Conservation (phyloP, 768 basidiomycete species). For the Leccinum arenicola region DNA sequence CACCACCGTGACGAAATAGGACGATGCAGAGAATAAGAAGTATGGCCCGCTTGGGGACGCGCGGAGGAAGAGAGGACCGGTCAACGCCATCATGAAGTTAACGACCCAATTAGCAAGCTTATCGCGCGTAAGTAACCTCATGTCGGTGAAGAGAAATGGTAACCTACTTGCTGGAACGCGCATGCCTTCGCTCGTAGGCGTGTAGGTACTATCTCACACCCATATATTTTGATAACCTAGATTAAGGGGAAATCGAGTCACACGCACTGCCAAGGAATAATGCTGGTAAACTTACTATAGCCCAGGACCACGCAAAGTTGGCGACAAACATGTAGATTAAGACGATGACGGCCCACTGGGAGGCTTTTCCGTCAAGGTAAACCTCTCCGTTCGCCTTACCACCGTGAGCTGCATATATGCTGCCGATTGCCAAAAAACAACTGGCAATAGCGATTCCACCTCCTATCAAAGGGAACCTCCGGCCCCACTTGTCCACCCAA, state of each 20-base stretch:
- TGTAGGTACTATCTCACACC: slow-evolving; percentile 47
- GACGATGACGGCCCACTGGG: slow-evolving; percentile 40
- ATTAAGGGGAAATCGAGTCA: not conserved
- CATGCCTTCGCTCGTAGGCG: slow-evolving; percentile 44
- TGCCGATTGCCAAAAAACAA: slow-evolving; percentile 42
- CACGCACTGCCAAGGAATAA: not conserved
- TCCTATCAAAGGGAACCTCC: slow-evolving; percentile 36
- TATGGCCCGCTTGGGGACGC: slow-evolving; percentile 45
- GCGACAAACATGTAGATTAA: slow-evolving; percentile 48
- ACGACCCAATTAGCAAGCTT: slow-evolving; percentile 30
- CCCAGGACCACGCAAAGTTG: slow-evolving; percentile 44
- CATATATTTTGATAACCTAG: slow-evolving; percentile 37
- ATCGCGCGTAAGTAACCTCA: slow-evolving; percentile 5
- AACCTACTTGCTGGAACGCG: slow-evolving; percentile 42
- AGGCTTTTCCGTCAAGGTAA: slow-evolving; percentile 19
- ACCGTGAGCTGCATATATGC: slow-evolving; percentile 41
- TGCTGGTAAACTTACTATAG: slow-evolving; percentile 28
- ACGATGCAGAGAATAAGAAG: slow-evolving; percentile 43
- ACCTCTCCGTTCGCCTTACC: slow-evolving; percentile 26
- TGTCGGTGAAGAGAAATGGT: not conserved
- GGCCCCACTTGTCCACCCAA: slow-evolving; percentile 39
- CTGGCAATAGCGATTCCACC: slow-evolving; percentile 41
- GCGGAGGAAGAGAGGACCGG: slow-evolving; percentile 46
- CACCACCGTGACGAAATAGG: slow-evolving; percentile 36
- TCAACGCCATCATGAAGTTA: slow-evolving; percentile 44